phyloP scores from a whole-genome alignment of 2,329 filamentous ascomycete species.

The Ceratocystis cubensis region DNA sequence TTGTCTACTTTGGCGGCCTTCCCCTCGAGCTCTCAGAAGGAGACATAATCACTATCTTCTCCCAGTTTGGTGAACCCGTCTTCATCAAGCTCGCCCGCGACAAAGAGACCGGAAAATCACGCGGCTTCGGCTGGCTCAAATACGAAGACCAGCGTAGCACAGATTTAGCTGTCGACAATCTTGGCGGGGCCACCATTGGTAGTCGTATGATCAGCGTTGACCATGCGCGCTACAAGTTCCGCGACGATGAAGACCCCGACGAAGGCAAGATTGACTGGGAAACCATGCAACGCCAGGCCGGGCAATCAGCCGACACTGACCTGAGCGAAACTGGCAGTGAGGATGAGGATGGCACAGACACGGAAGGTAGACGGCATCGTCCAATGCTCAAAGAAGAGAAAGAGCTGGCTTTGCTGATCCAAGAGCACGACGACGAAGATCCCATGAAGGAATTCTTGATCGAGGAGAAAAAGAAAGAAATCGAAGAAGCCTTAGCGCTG shows the following conservation, averaged over 20 bases:
- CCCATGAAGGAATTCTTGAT: constrained; percentile 92
- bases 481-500: constrained; percentile 51
- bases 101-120: constrained; percentile 90
- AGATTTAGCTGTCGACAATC: constrained; percentile 89
- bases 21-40: constrained; percentile 89
- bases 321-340: constrained; percentile 26
- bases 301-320: constrained; percentile 33
- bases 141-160: constrained; percentile 97
- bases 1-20: constrained; percentile 88
- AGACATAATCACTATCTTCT: constrained; percentile 92
- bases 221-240: constrained; percentile 80
- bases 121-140: constrained; percentile 91
- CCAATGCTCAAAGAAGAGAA: constrained; percentile 67
- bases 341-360: constrained; percentile 36
- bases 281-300: constrained; percentile 44
- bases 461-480: constrained; percentile 81
- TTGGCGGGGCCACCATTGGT: constrained; percentile 72
- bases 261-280: constrained; percentile 48
- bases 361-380: constrained; percentile 35
- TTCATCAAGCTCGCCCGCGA: constrained; percentile 87
- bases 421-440: constrained; percentile 84
- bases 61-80: constrained; percentile 88
- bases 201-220: constrained; percentile 77
- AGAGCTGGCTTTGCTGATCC: constrained; percentile 62
- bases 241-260: constrained; percentile 61